Evolutionary conservation across 306 rosid genomes (phyloP).

Genomic region (Cicer arietinum): DNA sequence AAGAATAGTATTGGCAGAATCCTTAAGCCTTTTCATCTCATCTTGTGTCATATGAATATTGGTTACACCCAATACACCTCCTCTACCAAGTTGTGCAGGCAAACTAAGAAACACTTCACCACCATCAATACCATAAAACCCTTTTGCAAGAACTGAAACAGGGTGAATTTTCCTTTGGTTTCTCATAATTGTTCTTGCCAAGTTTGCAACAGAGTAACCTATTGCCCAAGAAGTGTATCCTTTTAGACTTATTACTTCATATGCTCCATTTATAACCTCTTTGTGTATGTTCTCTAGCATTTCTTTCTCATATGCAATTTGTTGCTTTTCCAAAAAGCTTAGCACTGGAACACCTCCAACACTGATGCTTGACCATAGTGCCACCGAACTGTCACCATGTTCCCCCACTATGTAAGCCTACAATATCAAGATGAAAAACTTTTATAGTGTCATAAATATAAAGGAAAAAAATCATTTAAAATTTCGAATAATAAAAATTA

Average conservation of each 20-base stretch:
- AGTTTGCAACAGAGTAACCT: conserved; percentile 80
- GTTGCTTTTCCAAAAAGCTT: conserved; percentile 72
- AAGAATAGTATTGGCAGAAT: conserved; percentile 73
- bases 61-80: conserved; percentile 79
- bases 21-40: conserved; percentile 61
- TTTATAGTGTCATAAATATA: too few species aligned
- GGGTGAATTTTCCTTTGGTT: conserved; percentile 92
- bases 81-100: conserved; percentile 83
- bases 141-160: conserved; percentile 74
- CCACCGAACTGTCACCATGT: conserved; percentile 98
- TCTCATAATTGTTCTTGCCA: conserved; percentile 67
- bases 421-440: background rate
- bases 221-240: conserved; percentile 98
- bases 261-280: conserved; percentile 66
- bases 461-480: too few species aligned
- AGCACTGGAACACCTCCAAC: conserved; percentile 90
- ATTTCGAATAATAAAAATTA: too few species aligned
- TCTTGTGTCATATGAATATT: conserved; percentile 71
- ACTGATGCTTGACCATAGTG: conserved; percentile 94
- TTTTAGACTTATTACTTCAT: conserved; percentile 81
- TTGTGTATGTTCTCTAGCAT: conserved; percentile 78
- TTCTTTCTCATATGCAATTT: conserved; percentile 74
- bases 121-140: conserved; percentile 66
- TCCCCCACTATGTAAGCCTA: conserved; percentile 95
- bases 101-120: conserved; percentile 85